Percentiles rank a stretch among this genome's conserved stretches.
phyloP scores from a whole-genome alignment of 1,284 basidiomycete species.

The Phellopilus nigrolimitatus region DNA sequence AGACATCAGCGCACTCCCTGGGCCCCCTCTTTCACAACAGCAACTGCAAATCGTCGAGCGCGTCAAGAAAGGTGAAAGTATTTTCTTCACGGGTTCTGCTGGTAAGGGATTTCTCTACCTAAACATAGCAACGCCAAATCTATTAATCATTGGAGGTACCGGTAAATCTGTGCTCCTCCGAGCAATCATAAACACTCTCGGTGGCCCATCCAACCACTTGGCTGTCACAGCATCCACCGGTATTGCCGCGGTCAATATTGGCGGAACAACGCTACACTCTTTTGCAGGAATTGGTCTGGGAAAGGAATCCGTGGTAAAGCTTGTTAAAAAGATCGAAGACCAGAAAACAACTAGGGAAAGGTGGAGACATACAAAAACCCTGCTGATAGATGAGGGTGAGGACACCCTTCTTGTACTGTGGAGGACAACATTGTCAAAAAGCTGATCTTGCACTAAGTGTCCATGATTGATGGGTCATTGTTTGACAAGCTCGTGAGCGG shows the following conservation, averaged over 20 bases:
- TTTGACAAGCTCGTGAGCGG: slow-evolving; percentile 62
- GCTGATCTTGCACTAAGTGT: slow-evolving; percentile 35
- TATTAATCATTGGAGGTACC: slow-evolving; percentile 32
- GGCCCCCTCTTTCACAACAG: slow-evolving; percentile 39
- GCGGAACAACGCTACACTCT: slow-evolving; percentile 51
- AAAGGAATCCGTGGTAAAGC: slow-evolving; percentile 30
- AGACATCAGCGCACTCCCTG: background rate
- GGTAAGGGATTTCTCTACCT: too few species aligned
- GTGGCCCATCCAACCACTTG: slow-evolving; percentile 37
- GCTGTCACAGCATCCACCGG: slow-evolving; percentile 46
- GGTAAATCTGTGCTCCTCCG: slow-evolving; percentile 46
- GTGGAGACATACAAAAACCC: slow-evolving; percentile 48
- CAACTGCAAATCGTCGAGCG: slow-evolving; percentile 54
- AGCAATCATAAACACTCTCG: slow-evolving; percentile 41
- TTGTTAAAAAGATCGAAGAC: slow-evolving; percentile 36
- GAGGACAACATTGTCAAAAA: too few species aligned
- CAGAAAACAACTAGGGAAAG: slow-evolving; percentile 35
- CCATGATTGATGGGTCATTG: slow-evolving; percentile 52
- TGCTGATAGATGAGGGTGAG: slow-evolving; percentile 72
- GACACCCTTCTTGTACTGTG: slow-evolving; percentile 6
- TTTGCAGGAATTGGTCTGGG: slow-evolving; percentile 51
- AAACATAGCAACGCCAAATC: too few species aligned
- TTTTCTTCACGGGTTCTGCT: slow-evolving; percentile 82
- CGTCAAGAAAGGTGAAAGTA: slow-evolving; percentile 53
- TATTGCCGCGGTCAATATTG: slow-evolving; percentile 51